phyloP scores from a whole-genome alignment of 306 rosid genomes.

The Lagenaria siceraria region DNA sequence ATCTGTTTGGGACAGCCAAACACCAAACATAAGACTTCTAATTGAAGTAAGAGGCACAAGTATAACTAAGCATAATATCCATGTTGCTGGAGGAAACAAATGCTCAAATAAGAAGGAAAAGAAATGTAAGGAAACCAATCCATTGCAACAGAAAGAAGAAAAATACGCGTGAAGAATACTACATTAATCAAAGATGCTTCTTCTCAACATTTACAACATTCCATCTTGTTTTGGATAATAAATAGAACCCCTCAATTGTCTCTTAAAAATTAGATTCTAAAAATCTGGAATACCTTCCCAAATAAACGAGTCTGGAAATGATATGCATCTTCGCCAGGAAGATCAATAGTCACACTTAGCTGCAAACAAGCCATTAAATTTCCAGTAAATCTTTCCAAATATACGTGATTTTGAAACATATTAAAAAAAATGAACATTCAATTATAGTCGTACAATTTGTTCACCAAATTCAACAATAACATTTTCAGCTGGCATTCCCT shows the following conservation, averaged over 20 bases:
- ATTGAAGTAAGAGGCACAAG: neutral
- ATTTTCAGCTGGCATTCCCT: conserved; percentile 46
- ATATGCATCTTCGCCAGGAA: conserved; percentile 54
- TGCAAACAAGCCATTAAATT: conserved; percentile 20
- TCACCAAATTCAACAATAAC: conserved; percentile 59
- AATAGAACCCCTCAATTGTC: neutral
- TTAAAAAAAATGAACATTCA: neutral
- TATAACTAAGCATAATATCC: neutral
- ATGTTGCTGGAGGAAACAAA: neutral
- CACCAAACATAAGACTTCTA: neutral
- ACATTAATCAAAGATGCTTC: neutral
- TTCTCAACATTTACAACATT: neutral
- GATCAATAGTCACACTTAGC: conserved; percentile 56
- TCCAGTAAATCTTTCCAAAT: neutral
- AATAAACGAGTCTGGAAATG: conserved; percentile 63
- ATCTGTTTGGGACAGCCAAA: conserved; percentile 37
- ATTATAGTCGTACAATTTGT: conserved; percentile 59
- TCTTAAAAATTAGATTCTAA: neutral
- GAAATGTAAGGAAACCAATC: neutral
- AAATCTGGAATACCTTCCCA: conserved; percentile 51
- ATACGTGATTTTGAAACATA: neutral
- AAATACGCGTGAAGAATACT: neutral
- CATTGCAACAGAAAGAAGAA: neutral
- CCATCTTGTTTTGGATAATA: neutral
- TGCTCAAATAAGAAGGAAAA: neutral